A percentile compares a stretch with the other conserved stretches of the same genome.
Conservation (phyloP, 2,329 filamentous ascomycete genomes). For the Penicillium concentricum region DNA sequence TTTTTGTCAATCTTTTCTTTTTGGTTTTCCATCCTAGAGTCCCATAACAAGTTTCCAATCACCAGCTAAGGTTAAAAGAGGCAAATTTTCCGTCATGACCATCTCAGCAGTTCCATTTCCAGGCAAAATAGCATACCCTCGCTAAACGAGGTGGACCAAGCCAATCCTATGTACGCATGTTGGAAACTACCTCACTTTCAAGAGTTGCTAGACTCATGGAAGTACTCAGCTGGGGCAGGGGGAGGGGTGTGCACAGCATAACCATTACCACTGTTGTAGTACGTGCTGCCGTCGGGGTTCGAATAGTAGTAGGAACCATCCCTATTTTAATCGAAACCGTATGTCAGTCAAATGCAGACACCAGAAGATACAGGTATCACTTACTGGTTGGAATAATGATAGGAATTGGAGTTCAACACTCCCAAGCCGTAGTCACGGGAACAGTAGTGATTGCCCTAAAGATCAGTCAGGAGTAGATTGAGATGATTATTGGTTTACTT, state of each 20-base stretch:
- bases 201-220: neutral
- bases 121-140: neutral
- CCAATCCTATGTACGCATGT: neutral
- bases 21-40: neutral
- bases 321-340: too few relatives aligned
- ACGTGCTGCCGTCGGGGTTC: constrained; percentile 12
- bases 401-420: constrained; percentile 6
- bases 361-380: neutral
- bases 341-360: neutral
- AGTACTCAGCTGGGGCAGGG: too few relatives aligned
- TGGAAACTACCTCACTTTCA: neutral
- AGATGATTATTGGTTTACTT: neutral
- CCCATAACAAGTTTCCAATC: neutral
- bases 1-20: too few relatives aligned
- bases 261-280: constrained; percentile 12
- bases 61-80: neutral
- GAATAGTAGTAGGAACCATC: constrained; percentile 18
- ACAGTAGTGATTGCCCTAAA: constrained; percentile 13
- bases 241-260: neutral
- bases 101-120: neutral
- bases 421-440: constrained; percentile 5
- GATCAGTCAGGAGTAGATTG: neutral
- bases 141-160: neutral
- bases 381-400: constrained; percentile 15
- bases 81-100: neutral